Conservation (phyloP, 2,329 filamentous ascomycete genomes). For the Aaosphaeria arxii region DNA sequence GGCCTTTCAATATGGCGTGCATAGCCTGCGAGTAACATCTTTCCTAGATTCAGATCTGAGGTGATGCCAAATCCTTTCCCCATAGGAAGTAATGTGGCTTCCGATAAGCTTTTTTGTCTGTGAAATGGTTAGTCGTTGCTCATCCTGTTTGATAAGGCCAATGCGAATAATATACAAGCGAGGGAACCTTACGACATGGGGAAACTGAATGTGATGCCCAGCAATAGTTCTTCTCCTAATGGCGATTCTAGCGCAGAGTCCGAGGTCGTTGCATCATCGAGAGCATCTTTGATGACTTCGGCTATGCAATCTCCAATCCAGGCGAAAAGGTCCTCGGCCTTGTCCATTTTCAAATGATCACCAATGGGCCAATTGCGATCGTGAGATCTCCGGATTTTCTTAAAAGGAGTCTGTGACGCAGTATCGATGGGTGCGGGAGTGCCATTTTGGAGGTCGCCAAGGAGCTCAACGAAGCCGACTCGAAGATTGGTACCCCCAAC, state of each 20-base stretch:
- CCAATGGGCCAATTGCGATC: conserved; percentile 74
- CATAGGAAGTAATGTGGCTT: conserved; percentile 66
- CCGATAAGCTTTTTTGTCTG: conserved; percentile 57
- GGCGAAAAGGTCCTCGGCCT: conserved; percentile 71
- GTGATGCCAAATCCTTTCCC: conserved; percentile 68
- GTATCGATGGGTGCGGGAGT: neutral
- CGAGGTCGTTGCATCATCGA: conserved; percentile 29
- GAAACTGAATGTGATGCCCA: conserved; percentile 70
- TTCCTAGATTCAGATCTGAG: conserved; percentile 59
- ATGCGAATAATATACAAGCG: neutral
- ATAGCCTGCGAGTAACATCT: conserved; percentile 59
- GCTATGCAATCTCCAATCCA: conserved; percentile 80
- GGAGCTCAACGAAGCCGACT: conserved; percentile 64
- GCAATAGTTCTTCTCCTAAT: conserved; percentile 49
- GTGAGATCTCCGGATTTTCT: conserved; percentile 56
- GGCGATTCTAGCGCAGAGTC: conserved; percentile 19
- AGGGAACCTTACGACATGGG: conserved; percentile 52
- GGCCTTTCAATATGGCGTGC: conserved; percentile 48
- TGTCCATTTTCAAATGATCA: conserved; percentile 69
- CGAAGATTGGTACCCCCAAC: conserved; percentile 68
- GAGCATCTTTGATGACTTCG: conserved; percentile 63
- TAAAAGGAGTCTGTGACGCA: conserved; percentile 15
- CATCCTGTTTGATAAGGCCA: neutral
- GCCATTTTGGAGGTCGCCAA: conserved; percentile 42
- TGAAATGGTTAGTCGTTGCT: conserved; percentile 7